These are phyloP conservation scores for Podila verticillata DNA, from an alignment of 192 early-diverging fungal genomes.

Conservation along the genomic window DNA sequence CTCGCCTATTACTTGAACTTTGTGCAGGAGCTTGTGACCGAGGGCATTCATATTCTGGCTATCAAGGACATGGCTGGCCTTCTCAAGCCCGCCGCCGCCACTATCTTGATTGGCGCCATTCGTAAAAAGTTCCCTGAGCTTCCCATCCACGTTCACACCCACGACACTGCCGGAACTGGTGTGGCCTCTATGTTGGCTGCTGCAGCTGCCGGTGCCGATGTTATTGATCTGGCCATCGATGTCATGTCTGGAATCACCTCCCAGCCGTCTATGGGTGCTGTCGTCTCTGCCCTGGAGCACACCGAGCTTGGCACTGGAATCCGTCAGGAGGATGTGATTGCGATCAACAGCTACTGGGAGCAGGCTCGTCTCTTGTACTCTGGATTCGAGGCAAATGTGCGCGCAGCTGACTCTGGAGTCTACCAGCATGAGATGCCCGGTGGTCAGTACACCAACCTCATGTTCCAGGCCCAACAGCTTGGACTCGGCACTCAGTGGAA, in stretches of 20 bases:
- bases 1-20: slow-evolving; percentile 94
- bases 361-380: slow-evolving; percentile 95
- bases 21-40: slow-evolving; percentile 85
- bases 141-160: slow-evolving; percentile 95
- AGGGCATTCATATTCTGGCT: slow-evolving; percentile 92
- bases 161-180: slow-evolving; percentile 98
- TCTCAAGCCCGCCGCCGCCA: slow-evolving; percentile 92
- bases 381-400: slow-evolving; percentile 94
- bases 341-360: slow-evolving; percentile 96
- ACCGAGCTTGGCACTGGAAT: slow-evolving; percentile 89
- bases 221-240: slow-evolving; percentile 93
- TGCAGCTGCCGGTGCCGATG: slow-evolving; percentile 92
- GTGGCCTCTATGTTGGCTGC: slow-evolving; percentile 94
- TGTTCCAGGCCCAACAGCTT: slow-evolving; percentile 96
- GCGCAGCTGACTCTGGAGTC: slow-evolving; percentile 88
- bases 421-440: slow-evolving; percentile 98
- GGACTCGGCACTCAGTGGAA: slow-evolving; percentile 95
- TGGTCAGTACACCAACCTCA: slow-evolving; percentile 97
- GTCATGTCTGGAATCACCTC: slow-evolving; percentile 95
- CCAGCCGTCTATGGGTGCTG: slow-evolving; percentile 96
- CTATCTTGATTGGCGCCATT: slow-evolving; percentile 87
- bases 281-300: slow-evolving; percentile 86
- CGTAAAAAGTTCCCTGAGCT: slow-evolving; percentile 87
- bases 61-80: slow-evolving; percentile 99
- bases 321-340: slow-evolving; percentile 76